These are phyloP conservation scores for Alternaria triticimaculans DNA, from an alignment of 2,329 filamentous ascomycete genomes.

Conservation along the genomic window DNA sequence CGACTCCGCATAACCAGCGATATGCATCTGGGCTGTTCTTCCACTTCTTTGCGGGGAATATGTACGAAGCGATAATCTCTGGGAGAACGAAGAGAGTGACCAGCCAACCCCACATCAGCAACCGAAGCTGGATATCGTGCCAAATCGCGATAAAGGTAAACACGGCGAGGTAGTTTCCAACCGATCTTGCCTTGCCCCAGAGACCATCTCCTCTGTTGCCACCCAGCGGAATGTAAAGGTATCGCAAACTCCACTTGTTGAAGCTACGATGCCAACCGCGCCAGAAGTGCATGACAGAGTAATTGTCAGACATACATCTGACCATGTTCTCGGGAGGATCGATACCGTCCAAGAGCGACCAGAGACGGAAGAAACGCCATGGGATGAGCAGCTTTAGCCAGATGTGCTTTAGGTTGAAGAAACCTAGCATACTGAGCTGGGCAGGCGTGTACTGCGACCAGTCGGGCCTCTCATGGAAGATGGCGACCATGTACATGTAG, in stretches of 20 bases:
- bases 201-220: conserved; percentile 59
- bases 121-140: conserved; percentile 92
- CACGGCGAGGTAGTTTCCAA: conserved; percentile 79
- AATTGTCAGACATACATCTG: conserved; percentile 94
- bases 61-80: conserved; percentile 73
- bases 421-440: conserved; percentile 88
- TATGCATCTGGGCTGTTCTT: conserved; percentile 73
- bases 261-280: conserved; percentile 94
- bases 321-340: conserved; percentile 99
- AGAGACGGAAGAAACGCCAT: conserved; percentile 99
- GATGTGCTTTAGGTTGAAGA: conserved; percentile 95
- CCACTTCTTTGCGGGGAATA: conserved; percentile 80
- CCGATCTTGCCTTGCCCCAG: conserved; percentile 60
- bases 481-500: conserved; percentile 92
- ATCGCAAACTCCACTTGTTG: conserved; percentile 93
- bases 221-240: conserved; percentile 91
- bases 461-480: conserved; percentile 77
- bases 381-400: conserved; percentile 97
- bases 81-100: conserved; percentile 93
- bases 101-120: conserved; percentile 97
- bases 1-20: conserved; percentile 78
- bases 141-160: conserved; percentile 98
- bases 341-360: conserved; percentile 86
- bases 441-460: conserved; percentile 87
- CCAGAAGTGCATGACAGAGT: conserved; percentile 91